A percentile compares a stretch with the other conserved stretches of the same genome.
Evolutionary conservation across 768 basidiomycete genomes (phyloP).

Genomic region (Leccinum uliginosum): DNA sequence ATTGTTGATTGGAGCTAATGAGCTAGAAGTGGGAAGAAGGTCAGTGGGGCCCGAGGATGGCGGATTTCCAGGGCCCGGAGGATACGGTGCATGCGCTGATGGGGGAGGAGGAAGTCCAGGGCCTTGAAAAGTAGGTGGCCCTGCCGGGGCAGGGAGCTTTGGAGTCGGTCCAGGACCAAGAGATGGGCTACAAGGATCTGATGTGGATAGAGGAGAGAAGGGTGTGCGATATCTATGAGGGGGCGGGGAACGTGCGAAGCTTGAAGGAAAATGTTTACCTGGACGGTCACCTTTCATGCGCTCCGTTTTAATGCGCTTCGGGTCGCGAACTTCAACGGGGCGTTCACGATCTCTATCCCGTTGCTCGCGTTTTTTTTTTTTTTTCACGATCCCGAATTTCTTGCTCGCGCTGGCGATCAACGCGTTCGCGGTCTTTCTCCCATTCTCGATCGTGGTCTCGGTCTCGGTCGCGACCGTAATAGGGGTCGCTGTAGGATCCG

Average conservation of each 20-base stretch:
- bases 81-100: slow-evolving; percentile 28
- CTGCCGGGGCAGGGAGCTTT: slow-evolving; percentile 30
- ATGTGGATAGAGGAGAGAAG: slow-evolving; percentile 24
- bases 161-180: slow-evolving; percentile 38
- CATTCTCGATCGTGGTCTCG: slow-evolving; percentile 38
- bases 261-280: slow-evolving; percentile 33
- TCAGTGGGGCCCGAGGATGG: slow-evolving; percentile 28
- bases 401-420: slow-evolving; percentile 33
- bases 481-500: slow-evolving; percentile 34
- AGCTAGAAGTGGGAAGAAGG: slow-evolving; percentile 19
- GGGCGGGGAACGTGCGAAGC: slow-evolving; percentile 26
- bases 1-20: slow-evolving; percentile 25
- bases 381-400: slow-evolving; percentile 36
- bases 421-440: slow-evolving; percentile 39
- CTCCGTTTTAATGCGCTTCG: slow-evolving; percentile 58
- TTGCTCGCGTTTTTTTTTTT: slow-evolving; percentile 34
- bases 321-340: slow-evolving; percentile 46
- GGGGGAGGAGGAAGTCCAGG: slow-evolving; percentile 35
- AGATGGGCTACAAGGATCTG: slow-evolving; percentile 33
- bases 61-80: slow-evolving; percentile 31
- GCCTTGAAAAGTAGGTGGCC: slow-evolving; percentile 31
- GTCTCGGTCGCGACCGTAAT: slow-evolving; percentile 37
- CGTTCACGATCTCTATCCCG: slow-evolving; percentile 46
- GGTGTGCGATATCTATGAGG: slow-evolving; percentile 30
- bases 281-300: slow-evolving; percentile 42